phyloP scores from a whole-genome alignment of 2,329 filamentous ascomycete genomes.

The Ambrosiella beaveri region DNA sequence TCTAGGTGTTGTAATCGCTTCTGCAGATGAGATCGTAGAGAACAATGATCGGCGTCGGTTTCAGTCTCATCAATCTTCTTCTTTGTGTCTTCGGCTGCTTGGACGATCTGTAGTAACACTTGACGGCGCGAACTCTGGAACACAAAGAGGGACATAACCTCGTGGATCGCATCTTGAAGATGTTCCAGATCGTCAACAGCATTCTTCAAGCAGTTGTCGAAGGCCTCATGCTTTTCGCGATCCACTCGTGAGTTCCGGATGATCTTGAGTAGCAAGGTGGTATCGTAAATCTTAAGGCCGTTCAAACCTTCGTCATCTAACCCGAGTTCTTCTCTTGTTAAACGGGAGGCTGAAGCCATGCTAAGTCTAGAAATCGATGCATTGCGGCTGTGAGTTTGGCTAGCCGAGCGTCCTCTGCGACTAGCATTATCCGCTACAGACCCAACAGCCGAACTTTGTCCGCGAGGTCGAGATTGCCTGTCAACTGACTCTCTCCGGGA shows the following conservation, averaged over 20 bases:
- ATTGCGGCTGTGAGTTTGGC: slow-evolving; percentile 2
- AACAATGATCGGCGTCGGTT: slow-evolving; percentile 21
- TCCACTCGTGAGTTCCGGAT: slow-evolving; percentile 63
- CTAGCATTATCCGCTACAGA: background rate
- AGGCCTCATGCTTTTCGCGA: slow-evolving; percentile 72
- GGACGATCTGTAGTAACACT: slow-evolving; percentile 52
- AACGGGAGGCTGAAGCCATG: slow-evolving; percentile 9
- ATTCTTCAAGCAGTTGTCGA: slow-evolving; percentile 66
- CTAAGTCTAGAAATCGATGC: slow-evolving; percentile 3
- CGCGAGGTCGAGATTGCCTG: background rate
- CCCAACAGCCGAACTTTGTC: too few relatives aligned
- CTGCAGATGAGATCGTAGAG: slow-evolving; percentile 20
- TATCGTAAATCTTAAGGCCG: slow-evolving; percentile 31
- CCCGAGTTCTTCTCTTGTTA: slow-evolving; percentile 27
- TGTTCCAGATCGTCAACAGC: slow-evolving; percentile 45
- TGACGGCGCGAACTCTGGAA: slow-evolving; percentile 77
- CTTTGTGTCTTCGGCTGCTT: slow-evolving; percentile 36
- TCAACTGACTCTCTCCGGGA: background rate
- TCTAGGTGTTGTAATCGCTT: slow-evolving; percentile 49
- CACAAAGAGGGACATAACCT: slow-evolving; percentile 72
- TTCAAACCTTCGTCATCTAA: slow-evolving; percentile 39
- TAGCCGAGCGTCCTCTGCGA: background rate
- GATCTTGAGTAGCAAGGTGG: slow-evolving; percentile 49
- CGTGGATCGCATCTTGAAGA: slow-evolving; percentile 59
- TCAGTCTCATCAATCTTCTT: slow-evolving; percentile 25